Conservation (phyloP, 2,329 filamentous ascomycete genomes). For the Rhinocladiella mackenziei region DNA sequence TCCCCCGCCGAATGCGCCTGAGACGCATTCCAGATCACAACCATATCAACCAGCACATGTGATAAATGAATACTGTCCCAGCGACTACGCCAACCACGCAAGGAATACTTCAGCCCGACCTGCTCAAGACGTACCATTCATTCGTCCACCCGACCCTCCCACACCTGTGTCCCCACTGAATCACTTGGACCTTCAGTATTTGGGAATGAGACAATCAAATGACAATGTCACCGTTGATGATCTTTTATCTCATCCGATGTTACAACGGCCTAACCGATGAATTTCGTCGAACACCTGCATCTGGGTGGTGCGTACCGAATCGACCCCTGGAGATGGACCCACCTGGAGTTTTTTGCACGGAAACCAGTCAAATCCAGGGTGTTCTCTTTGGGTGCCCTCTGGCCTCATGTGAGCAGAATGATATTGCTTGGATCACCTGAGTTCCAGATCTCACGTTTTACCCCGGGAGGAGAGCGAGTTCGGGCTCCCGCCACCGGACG, state of each 20-base stretch:
- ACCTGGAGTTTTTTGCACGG: too few species aligned
- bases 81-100: constrained; percentile 1
- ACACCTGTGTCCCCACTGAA: constrained; percentile 21
- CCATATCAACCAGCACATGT: constrained; percentile 3
- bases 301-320: too few species aligned
- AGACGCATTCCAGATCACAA: neutral
- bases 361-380: too few species aligned
- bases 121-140: constrained; percentile 7
- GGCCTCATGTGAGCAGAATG: too few species aligned
- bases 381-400: too few species aligned
- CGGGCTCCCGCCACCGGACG: too few species aligned
- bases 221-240: constrained; percentile 10
- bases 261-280: too few species aligned
- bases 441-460: too few species aligned
- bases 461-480: too few species aligned
- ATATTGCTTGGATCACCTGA: too few species aligned
- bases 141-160: constrained; percentile 11
- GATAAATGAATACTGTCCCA: constrained; percentile 13
- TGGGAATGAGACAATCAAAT: constrained; percentile 7
- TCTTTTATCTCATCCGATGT: constrained; percentile 14
- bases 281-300: too few species aligned
- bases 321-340: too few species aligned
- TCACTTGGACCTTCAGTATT: constrained; percentile 14
- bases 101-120: neutral
- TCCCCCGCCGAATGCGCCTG: neutral